These are phyloP conservation scores for Jasminum sambac DNA, from an alignment of 257 asterid species.

Conservation along the genomic window DNA sequence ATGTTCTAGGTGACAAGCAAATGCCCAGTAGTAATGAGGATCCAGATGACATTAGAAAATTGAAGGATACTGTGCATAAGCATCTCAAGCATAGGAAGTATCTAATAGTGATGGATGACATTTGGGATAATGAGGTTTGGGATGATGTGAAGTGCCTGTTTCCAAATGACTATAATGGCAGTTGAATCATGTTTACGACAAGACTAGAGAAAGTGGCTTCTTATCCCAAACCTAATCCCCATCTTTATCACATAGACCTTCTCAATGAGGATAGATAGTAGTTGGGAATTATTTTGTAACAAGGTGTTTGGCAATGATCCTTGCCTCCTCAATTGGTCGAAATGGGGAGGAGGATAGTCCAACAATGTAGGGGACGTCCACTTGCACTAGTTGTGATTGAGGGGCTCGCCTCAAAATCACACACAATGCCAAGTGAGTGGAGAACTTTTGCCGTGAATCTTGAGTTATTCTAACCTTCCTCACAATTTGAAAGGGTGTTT, in stretches of 20 bases:
- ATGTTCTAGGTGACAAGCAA: no score
- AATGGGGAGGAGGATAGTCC: neutral
- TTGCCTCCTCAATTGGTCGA: neutral
- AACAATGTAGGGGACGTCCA: conserved; percentile 16
- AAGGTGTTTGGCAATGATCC: neutral
- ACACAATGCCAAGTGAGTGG: neutral
- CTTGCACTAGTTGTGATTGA: conserved; percentile 17
- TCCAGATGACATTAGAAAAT: no score
- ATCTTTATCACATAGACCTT: neutral
- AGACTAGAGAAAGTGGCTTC: neutral
- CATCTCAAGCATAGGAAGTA: conserved; percentile 10
- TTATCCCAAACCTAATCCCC: neutral
- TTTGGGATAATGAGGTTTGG: conserved; percentile 20
- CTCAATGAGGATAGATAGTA: conserved; percentile 4
- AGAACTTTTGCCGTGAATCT: neutral
- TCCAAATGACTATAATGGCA: conserved; percentile 23
- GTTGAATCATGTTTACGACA: conserved; percentile 24
- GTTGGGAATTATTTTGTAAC: conserved; percentile 11
- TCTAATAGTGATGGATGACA: conserved; percentile 28
- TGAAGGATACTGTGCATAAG: no score
- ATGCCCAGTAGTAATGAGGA: no score
- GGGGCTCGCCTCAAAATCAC: neutral
- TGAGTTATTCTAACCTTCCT: conserved; percentile 19
- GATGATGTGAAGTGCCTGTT: neutral
- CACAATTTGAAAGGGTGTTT: conserved; percentile 1